Conservation (phyloP, 2,329 filamentous ascomycete genomes). For the Aspergillus sp. region DNA sequence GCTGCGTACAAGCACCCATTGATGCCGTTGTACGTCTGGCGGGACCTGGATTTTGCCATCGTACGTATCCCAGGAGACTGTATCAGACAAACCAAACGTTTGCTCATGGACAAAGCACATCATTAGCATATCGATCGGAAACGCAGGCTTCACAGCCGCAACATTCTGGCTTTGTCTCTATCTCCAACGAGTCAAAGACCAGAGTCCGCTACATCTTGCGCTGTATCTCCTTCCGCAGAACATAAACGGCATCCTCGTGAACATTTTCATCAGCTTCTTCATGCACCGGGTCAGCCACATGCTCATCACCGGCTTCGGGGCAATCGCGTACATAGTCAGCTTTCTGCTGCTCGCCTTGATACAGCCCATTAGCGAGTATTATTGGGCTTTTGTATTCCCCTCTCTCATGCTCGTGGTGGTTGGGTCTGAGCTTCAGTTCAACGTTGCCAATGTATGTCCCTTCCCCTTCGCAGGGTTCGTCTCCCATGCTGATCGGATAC, state of each 20-base stretch:
- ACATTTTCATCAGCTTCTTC: slow-evolving; percentile 61
- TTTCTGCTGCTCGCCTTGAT: slow-evolving; percentile 60
- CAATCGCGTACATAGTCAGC: slow-evolving; percentile 40
- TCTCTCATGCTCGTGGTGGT: slow-evolving; percentile 60
- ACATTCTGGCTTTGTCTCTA: slow-evolving; percentile 65
- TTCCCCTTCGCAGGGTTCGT: background rate
- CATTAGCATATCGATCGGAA: background rate
- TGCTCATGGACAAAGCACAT: background rate
- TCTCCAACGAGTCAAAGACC: slow-evolving; percentile 58
- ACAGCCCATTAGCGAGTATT: slow-evolving; percentile 47
- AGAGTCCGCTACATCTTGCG: slow-evolving; percentile 59
- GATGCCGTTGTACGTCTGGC: slow-evolving; percentile 57
- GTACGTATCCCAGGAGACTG: slow-evolving; percentile 41
- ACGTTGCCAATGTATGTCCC: slow-evolving; percentile 62
- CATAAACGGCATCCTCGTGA: slow-evolving; percentile 62
- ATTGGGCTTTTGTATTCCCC: slow-evolving; percentile 67
- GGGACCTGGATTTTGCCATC: slow-evolving; percentile 64
- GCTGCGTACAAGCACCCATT: slow-evolving; percentile 50
- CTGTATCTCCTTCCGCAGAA: slow-evolving; percentile 66
- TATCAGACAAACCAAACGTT: slow-evolving; percentile 45
- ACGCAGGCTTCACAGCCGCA: slow-evolving; percentile 51
- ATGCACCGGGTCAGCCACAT: slow-evolving; percentile 66
- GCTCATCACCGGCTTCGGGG: slow-evolving; percentile 56
- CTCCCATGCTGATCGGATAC: background rate
- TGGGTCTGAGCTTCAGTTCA: slow-evolving; percentile 69